Evolutionary conservation across 805 yeast genomes (phyloP).

Genomic region (Peterozyma toletana): DNA sequence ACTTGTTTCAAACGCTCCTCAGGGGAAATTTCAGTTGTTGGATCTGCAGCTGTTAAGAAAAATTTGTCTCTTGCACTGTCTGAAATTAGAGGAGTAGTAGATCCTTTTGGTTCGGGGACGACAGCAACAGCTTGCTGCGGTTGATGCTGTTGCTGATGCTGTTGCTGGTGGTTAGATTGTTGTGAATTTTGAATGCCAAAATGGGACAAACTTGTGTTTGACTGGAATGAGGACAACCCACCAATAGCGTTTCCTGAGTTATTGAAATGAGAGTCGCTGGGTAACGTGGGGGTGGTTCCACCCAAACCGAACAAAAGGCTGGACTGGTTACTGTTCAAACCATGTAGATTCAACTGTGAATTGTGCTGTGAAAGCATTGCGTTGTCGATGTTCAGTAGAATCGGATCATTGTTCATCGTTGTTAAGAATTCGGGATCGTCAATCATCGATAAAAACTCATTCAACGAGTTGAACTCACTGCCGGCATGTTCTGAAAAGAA

Average conservation of each 20-base stretch:
- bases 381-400: conserved; percentile 25
- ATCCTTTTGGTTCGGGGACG: neutral
- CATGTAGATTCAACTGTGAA: neutral
- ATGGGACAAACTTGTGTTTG: conserved; percentile 5
- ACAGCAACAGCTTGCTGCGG: neutral
- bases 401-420: conserved; percentile 27
- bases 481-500: conserved; percentile 91
- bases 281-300: neutral
- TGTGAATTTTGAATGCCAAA: neutral
- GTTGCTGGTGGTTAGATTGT: conserved; percentile 8
- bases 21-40: conserved; percentile 88
- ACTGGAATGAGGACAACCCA: neutral
- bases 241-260: neutral
- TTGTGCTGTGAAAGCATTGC: conserved; percentile 5
- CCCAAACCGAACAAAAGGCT: neutral
- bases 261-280: neutral
- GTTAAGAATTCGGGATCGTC: conserved; percentile 74
- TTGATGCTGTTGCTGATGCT: conserved; percentile 7
- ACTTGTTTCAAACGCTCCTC: conserved; percentile 91
- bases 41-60: conserved; percentile 94
- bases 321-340: neutral
- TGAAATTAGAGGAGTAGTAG: conserved; percentile 29
- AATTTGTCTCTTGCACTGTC: conserved; percentile 89
- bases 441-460: conserved; percentile 82
- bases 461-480: conserved; percentile 82